A percentile compares a stretch with the other conserved stretches of the same genome.
phyloP scores from a whole-genome alignment of 1,139 yeast genomes.

The Pichia inconspicua region DNA sequence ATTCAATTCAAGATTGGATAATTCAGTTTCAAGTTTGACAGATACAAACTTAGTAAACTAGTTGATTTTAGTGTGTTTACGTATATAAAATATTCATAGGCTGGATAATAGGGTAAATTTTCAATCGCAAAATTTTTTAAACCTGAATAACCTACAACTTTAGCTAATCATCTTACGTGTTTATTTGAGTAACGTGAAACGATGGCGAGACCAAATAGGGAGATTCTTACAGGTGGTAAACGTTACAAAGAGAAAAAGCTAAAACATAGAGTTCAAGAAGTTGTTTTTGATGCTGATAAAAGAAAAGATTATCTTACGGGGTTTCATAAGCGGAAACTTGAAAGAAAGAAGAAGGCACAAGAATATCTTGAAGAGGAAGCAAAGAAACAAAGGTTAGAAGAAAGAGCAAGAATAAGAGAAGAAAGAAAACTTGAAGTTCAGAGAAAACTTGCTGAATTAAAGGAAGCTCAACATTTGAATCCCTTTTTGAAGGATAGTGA shows the following conservation, averaged over 20 bases:
- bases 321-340: slow-evolving; percentile 86
- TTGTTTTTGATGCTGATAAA: slow-evolving; percentile 67
- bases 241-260: slow-evolving; percentile 62
- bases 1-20: too few relatives aligned
- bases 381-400: slow-evolving; percentile 64
- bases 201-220: slow-evolving; percentile 49
- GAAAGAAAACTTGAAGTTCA: slow-evolving; percentile 63
- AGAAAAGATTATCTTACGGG: slow-evolving; percentile 85
- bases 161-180: neutral
- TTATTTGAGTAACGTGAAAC: neutral
- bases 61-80: too few relatives aligned
- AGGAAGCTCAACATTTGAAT: slow-evolving; percentile 19
- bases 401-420: slow-evolving; percentile 59
- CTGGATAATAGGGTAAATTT: too few relatives aligned
- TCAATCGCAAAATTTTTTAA: too few relatives aligned
- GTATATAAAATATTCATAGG: too few relatives aligned
- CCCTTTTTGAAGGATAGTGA: slow-evolving; percentile 14
- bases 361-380: slow-evolving; percentile 70
- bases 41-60: too few relatives aligned
- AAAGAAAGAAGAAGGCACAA: slow-evolving; percentile 80
- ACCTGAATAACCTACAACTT: too few relatives aligned
- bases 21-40: too few relatives aligned
- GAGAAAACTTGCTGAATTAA: slow-evolving; percentile 36
- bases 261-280: slow-evolving; percentile 69
- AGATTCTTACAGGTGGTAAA: slow-evolving; percentile 82